Percentiles rank a stretch among this genome's conserved stretches.
phyloP scores from a whole-genome alignment of 2,329 filamentous ascomycete species.

The Fusarium penzigii region DNA sequence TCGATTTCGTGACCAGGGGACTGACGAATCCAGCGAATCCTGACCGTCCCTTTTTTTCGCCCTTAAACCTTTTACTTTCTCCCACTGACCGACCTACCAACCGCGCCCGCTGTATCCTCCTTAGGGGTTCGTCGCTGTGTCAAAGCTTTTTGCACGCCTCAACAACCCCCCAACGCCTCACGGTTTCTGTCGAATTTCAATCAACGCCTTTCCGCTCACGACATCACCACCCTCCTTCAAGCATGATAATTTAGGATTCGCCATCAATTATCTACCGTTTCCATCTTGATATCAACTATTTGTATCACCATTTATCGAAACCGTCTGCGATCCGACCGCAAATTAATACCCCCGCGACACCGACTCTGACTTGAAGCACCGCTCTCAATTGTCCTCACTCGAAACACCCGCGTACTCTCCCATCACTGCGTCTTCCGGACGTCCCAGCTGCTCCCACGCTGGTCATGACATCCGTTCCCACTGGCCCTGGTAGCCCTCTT shows the following conservation, averaged over 20 bases:
- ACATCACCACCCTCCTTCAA: slow-evolving; percentile 10
- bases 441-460: slow-evolving; percentile 24
- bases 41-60: slow-evolving; percentile 25
- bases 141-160: slow-evolving; percentile 17
- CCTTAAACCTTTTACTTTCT: not conserved
- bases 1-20: slow-evolving; percentile 20
- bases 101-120: slow-evolving; percentile 29
- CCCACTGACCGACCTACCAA: slow-evolving; percentile 25
- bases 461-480: slow-evolving; percentile 39
- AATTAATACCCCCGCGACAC: slow-evolving; percentile 18
- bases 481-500: slow-evolving; percentile 39
- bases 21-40: slow-evolving; percentile 18
- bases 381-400: slow-evolving; percentile 18
- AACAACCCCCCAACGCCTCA: slow-evolving; percentile 22
- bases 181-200: slow-evolving; percentile 18
- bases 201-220: slow-evolving; percentile 17
- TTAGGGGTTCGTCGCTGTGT: slow-evolving; percentile 27
- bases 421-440: slow-evolving; percentile 16
- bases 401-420: slow-evolving; percentile 5
- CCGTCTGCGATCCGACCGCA: not conserved
- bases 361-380: slow-evolving; percentile 27
- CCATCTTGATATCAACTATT: not conserved
- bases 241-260: slow-evolving; percentile 9
- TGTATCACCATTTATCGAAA: not conserved
- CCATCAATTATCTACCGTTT: not conserved